Base-by-base conservation (phyloP, 768 basidiomycete genomes). In the Suillus americanus region DNA sequence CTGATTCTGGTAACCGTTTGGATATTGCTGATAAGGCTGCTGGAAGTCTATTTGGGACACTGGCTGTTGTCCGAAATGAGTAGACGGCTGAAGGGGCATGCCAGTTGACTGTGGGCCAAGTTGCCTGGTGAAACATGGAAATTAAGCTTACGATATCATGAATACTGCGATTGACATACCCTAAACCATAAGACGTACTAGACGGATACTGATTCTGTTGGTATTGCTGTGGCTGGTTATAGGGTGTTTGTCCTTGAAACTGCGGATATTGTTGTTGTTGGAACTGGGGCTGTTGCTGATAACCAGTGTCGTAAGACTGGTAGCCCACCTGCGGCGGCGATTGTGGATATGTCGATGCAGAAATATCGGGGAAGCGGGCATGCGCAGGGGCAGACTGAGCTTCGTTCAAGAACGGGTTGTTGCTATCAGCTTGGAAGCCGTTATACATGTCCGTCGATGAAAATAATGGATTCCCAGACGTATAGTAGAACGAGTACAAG, bases 341-440 rank as follows among this genome's bases (percentile, higher is more conserved):
- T 35, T 72, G 62, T 25, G 60, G 41, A n/a, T 54, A 46, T 14
- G 53, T 43, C 20, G 73, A 50, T 61, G 69, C 72, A 43, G 80
- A 80, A 69, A 93, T 80, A 72, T 89, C 88, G 41, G 91, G 91
- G 69, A 82, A 92, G 65, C 91, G 85, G 25, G 80, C 74, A 33
- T 81, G 79, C 38, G 83, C 75, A 55, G 80, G 78, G 37, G 79
- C 67, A 1, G 84, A 8, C 50, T 50, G 50, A 28, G 23, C 80
- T 66, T 85, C 84, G 55, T 82, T 79, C 70, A 87, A 77, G 76
- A 92, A 92, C 0, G 91, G 91, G 68, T 92, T 92, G 71, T 89
- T 92, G 59, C 18, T 28, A 6, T 59, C 57, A 59, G 57, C 57
- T 59, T 41, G 57, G 28, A 59, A 59, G 18, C 57, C 41, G 40